Conservation (phyloP, 495 filamentous ascomycete genomes). For the Bombardia bombarda region DNA sequence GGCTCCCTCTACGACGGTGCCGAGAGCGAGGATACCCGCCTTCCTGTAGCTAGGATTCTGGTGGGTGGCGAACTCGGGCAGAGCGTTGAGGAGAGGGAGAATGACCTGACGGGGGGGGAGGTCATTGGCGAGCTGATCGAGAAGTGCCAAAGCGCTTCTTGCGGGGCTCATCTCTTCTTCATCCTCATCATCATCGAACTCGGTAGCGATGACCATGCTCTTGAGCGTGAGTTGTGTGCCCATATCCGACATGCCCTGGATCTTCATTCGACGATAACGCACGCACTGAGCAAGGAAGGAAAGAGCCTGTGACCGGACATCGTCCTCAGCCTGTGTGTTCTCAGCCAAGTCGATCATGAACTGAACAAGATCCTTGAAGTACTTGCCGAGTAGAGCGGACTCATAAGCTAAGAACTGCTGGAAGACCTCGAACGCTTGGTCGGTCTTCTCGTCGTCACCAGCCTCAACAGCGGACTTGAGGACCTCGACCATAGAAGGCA, state of each 20-base stretch:
- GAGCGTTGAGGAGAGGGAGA: constrained; percentile 78
- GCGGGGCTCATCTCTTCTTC: constrained; percentile 89
- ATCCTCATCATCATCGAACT: constrained; percentile 78
- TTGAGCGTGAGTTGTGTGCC: constrained; percentile 81
- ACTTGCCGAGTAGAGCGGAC: constrained; percentile 67
- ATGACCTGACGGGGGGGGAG: constrained; percentile 91
- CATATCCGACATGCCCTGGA: constrained; percentile 69
- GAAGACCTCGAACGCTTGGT: constrained; percentile 93
- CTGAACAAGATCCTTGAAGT: constrained; percentile 83
- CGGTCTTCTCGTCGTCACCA: constrained; percentile 74
- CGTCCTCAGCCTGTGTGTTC: constrained; percentile 67
- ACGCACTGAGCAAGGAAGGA: constrained; percentile 90
- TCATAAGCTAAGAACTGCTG: constrained; percentile 91
- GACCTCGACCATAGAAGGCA: constrained; percentile 84
- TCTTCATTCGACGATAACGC: constrained; percentile 88
- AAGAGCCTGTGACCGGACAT: constrained; percentile 80
- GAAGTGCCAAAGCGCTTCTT: constrained; percentile 73
- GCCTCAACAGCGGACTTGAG: constrained; percentile 73
- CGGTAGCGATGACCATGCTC: constrained; percentile 77
- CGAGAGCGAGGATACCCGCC: constrained; percentile 84
- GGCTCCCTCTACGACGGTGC: constrained; percentile 92
- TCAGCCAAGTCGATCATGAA: constrained; percentile 89
- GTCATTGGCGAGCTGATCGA: constrained; percentile 80
- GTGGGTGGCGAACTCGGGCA: constrained; percentile 71
- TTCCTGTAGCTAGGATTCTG: constrained; percentile 69